Evolutionary conservation across 2,329 filamentous ascomycete species (phyloP), one percentile per base, ranked within the genome.

Genomic region (Aspergillus sp.): DNA sequence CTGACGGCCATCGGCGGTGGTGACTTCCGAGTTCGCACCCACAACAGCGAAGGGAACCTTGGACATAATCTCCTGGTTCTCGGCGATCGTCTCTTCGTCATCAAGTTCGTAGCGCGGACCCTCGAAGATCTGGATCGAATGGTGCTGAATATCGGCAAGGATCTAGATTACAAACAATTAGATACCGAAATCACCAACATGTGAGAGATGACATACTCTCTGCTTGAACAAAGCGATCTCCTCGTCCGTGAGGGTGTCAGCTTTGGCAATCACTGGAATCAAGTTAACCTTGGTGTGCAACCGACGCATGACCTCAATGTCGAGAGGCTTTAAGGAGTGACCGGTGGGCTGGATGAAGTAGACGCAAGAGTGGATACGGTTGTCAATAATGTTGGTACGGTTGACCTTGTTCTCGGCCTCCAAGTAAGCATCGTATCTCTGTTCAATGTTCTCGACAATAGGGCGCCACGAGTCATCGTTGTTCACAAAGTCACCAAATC

Each of bases 371-470:
- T 98, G 93, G 54, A 98, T 94, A 62, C 93, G 87, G 80, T 97
- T 98, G 76, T 98, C 93, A 53, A 98, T 86, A 70, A 97, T 97
- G 80, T 98, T 98, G 84, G 96, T 95, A 63, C 93, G 88, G 79
- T 98, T 98, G 70, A 98, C 89, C 82, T 97, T 98, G 83, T 98
- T 98, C 81, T 98, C 93, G 41, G 93, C 91, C 73, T 98, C 93
- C 50, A 98, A 80, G 72, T 97, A 98, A 45, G 93, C 90, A 72
- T 98, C 93, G 66, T 93, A 98, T 59, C 93, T 87, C 79, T 95
- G 89, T 79, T 98, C 93, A 64, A 98, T 97, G 79, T 97, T 97
- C 78, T 98, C 93, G 62, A 96, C 85, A 73, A 98, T 98, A 48
- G 93, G 93, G 65, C 93, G 83, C 93, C 93, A 98, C 29, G 93